Evolutionary conservation across 352 stramenopile genomes (phyloP), one percentile per base, ranked within the genome.

Genomic region (Pythium phragmiticola): DNA sequence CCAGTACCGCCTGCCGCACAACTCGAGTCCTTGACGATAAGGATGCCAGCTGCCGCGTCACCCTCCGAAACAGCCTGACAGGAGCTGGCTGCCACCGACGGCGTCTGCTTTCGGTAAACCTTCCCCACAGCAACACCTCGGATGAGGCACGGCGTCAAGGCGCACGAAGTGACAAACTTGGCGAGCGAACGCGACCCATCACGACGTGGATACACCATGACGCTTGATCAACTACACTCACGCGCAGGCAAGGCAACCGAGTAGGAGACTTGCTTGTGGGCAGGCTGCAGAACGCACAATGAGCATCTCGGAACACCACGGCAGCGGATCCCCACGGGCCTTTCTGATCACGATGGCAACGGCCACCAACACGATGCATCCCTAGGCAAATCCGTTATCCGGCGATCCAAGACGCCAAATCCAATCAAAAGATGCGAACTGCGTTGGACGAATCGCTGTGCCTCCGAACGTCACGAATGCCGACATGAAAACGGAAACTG

Each of bases 131-230:
- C 51, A 41, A 19, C 36, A 34, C 42, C 34, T 30, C 61, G 50
- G 13, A 66, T 19, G 7, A 66, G 42, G 34, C 60, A 66, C 28
- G 46, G 19, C 28, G 41, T 62, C 39, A 62, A 53, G 1, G 61
- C 61, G 34, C 61, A 68, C n/a, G 63, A 7, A 9, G 61, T 54
- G 34, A 62, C 36, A 47, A 68, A 61, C 45, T 51, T 68, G 13
- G 53, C 51, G 33, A 62, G 51, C n/a, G 61, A 68, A 16, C 61
- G 61, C 34, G 60, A 49, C 12, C 51, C 52, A 42, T 60, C 50
- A 19, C 39, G 19, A 56, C 60, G 50, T 23, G 61, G 61, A 57
- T 68, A 68, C 61, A 68, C 61, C 61, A 68, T 68, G 36, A n/a
- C 37, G 53, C 34, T 46, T 19, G 17, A 21, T 17, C 21, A 2